These are phyloP conservation scores for Plasmodium vivax DNA, from an alignment of 169 alveolate genomes.

Conservation along the genomic window DNA sequence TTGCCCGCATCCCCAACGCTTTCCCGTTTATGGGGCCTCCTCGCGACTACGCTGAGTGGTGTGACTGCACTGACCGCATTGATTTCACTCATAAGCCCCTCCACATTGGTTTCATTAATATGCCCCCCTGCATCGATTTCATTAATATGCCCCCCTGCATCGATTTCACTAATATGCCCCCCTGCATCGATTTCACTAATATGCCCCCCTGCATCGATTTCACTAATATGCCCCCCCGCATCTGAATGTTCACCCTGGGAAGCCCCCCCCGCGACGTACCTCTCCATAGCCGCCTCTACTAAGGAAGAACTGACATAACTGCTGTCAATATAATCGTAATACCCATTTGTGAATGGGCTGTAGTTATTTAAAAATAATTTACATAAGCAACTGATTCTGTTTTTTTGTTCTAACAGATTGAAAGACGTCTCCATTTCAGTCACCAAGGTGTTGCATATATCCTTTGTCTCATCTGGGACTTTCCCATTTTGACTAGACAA, in stretches of 20 bases:
- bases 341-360: conserved; percentile 12
- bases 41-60: neutral
- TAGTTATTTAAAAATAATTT: conserved; percentile 41
- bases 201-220: too few relatives aligned
- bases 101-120: too few relatives aligned
- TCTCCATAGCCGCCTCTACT: neutral
- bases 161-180: too few relatives aligned
- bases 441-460: conserved; percentile 13
- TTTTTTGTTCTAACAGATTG: conserved; percentile 25
- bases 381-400: conserved; percentile 29
- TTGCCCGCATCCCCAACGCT: neutral
- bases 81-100: too few relatives aligned
- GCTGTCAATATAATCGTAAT: conserved; percentile 35
- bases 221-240: neutral
- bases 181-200: too few relatives aligned
- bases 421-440: conserved; percentile 42
- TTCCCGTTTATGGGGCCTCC: conserved; percentile 2
- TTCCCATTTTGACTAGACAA: neutral
- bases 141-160: too few relatives aligned
- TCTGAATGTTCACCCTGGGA: neutral
- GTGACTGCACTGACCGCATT: neutral
- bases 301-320: conserved; percentile 21
- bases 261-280: neutral
- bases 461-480: conserved; percentile 1
- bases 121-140: too few relatives aligned